phyloP scores from a whole-genome alignment of 768 basidiomycete genomes.

The Mycena latifolia region DNA sequence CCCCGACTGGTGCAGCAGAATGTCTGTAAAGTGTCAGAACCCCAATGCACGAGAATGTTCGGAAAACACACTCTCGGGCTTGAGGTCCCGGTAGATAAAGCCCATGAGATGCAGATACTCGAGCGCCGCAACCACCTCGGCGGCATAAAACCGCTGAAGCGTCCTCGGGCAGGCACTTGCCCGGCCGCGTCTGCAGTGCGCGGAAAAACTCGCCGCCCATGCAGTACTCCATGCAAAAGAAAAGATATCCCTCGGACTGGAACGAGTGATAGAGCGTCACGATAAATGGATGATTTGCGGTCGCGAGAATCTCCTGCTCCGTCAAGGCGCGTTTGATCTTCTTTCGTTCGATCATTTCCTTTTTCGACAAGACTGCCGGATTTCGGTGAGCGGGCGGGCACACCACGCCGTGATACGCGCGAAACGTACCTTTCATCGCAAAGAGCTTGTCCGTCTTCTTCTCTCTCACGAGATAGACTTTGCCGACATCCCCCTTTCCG shows the following conservation, averaged over 20 bases:
- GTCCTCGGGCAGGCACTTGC: constrained; percentile 97
- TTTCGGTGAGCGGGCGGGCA: constrained; percentile 23
- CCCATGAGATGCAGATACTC: constrained; percentile 99
- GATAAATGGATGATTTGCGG: constrained; percentile 99
- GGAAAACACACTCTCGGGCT: constrained; percentile 92
- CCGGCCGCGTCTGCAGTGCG: constrained; percentile 93
- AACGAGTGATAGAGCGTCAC: constrained; percentile 99
- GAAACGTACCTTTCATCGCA: constrained; percentile 94
- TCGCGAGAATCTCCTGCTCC: constrained; percentile 98
- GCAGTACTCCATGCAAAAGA: constrained; percentile 99
- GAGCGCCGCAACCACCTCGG: constrained; percentile 96
- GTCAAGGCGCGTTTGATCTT: constrained; percentile 99
- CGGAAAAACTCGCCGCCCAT: constrained; percentile 99
- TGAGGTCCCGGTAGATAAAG: constrained; percentile 98
- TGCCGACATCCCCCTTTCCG: constrained; percentile 99
- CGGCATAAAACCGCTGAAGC: constrained; percentile 97
- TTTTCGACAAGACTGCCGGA: constrained; percentile 92
- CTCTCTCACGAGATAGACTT: constrained; percentile 97
- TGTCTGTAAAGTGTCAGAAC: constrained; percentile 68
- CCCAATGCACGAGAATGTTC: constrained; percentile 27
- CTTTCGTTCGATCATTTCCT: constrained; percentile 99
- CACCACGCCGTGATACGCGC: constrained; percentile 34
- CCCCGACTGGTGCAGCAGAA: constrained; percentile 95
- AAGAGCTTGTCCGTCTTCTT: constrained; percentile 97
- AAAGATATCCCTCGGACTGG: constrained; percentile 97